Conservation (phyloP, 2,329 filamentous ascomycete genomes). For the Rhynchosporium secalis region DNA sequence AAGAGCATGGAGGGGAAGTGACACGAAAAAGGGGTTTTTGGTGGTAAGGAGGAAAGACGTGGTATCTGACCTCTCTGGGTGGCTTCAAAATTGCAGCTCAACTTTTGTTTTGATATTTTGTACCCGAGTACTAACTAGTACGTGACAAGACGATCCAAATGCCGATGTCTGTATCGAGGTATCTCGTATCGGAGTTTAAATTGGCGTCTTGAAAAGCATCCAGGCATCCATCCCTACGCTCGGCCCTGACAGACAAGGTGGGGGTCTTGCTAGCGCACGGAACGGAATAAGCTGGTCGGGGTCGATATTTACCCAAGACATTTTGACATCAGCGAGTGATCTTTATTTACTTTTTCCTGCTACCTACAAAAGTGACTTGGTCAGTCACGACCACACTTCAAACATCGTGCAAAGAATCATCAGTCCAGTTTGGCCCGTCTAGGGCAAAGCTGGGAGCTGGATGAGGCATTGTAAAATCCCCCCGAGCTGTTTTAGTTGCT, state of each 20-base stretch:
- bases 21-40: background rate
- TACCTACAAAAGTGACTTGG: conserved; percentile 21
- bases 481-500: conserved; percentile 28
- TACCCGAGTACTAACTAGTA: no score
- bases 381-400: conserved; percentile 17
- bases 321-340: conserved; percentile 19
- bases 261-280: conserved; percentile 4
- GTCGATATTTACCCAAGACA: conserved; percentile 6
- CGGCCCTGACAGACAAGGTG: background rate
- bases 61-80: no score
- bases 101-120: no score
- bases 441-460: conserved; percentile 33
- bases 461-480: conserved; percentile 28
- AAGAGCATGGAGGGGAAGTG: background rate
- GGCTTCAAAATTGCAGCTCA: no score
- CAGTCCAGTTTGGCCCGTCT: conserved; percentile 33
- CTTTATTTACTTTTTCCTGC: conserved; percentile 19
- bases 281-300: conserved; percentile 22
- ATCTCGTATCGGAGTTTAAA: no score
- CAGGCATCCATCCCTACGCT: background rate
- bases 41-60: background rate
- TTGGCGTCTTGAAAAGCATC: no score
- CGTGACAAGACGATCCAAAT: no score
- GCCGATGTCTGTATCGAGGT: no score
- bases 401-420: conserved; percentile 18